Evolutionary conservation across 2,329 filamentous ascomycete genomes (phyloP), one percentile per base, ranked within the genome.

Genomic region (Monosporascus sp.): DNA sequence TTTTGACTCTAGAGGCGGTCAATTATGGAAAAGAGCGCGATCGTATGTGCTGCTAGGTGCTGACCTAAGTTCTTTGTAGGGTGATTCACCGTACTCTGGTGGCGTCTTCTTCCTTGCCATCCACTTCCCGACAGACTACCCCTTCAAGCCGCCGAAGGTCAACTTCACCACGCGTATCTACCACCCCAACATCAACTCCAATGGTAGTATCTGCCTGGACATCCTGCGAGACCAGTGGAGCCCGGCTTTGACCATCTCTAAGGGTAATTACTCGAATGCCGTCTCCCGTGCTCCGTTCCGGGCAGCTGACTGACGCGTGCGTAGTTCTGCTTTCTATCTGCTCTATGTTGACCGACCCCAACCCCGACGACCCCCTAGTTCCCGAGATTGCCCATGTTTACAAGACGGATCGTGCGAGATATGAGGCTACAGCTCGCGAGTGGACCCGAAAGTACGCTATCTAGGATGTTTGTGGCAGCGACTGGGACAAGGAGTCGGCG

Each of bases 111-210:
- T 99, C 85, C 84, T 99, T 63, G 87, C 89, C 65, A 99, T 99
- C 71, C 91, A 97, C 78, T 97, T 99, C 82, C 94, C 94, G 64
- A 99, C 94, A 82, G 94, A 99, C 82, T 99, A 99, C 77, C 94
- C 94, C 43, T 99, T 99, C 84, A 99, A 99, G 88, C 94, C 94
- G 59, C 94, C 94, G 65, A 99, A 99, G 85, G 92, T 99, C 77
- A 97, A 97, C 88, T 99, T 99, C 84, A 97, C 91, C 66, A 99
- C 94, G 61, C 89, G 93, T 71, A 97, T 99, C 80, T 99, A 99
- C 75, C 94, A 99, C 79, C 94, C 94, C 68, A 99, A 99, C 79
- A 99, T 99, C 90, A 99, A 99, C 85, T 96, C 90, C 64, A 97
- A 97, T 75, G 94, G 94, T 75, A 97, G 92, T 76, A 99, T 99